A percentile compares a stretch with the other conserved stretches of the same genome.
phyloP scores from a whole-genome alignment of 2,329 filamentous ascomycete genomes.

The Cryphonectria parasitica region DNA sequence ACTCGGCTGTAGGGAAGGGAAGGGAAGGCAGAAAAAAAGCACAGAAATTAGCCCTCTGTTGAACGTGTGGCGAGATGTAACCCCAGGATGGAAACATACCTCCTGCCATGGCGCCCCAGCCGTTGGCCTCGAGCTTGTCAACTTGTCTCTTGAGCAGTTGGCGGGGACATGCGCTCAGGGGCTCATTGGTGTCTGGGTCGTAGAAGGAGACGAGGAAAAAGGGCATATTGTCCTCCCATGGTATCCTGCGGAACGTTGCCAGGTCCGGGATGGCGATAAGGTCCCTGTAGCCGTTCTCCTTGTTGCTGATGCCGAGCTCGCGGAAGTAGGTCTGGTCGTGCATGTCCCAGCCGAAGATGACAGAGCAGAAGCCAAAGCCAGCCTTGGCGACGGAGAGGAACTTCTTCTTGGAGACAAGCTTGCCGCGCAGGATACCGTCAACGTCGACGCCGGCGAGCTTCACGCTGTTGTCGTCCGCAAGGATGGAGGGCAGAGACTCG shows the following conservation, averaged over 20 bases:
- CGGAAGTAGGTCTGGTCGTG: conserved; percentile 88
- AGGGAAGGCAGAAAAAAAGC: no score
- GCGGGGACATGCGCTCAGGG: conserved; percentile 78
- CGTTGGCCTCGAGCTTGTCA: conserved; percentile 67
- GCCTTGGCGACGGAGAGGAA: conserved; percentile 80
- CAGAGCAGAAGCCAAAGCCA: conserved; percentile 92
- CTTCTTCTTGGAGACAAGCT: conserved; percentile 90
- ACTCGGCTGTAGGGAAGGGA: conserved; percentile 67
- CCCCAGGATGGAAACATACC: conserved; percentile 58
- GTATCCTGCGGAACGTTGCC: conserved; percentile 77
- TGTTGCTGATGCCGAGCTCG: conserved; percentile 86
- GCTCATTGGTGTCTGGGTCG: conserved; percentile 75
- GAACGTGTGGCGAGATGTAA: no score
- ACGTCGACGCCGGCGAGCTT: conserved; percentile 89
- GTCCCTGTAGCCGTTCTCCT: conserved; percentile 87
- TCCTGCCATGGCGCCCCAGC: conserved; percentile 87
- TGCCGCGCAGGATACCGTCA: conserved; percentile 85
- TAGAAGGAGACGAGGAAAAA: conserved; percentile 85
- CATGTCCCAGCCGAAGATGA: conserved; percentile 97
- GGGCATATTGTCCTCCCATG: conserved; percentile 86
- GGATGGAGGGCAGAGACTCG: conserved; percentile 67
- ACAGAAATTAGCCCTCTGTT: not conserved
- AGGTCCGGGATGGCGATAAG: conserved; percentile 82
- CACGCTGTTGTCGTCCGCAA: conserved; percentile 74
- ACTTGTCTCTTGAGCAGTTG: conserved; percentile 72